Evolutionary conservation across 371 early-diverging fungal genomes (phyloP), one percentile per base, ranked within the genome.

Genomic region (Gilbertella persicaria): DNA sequence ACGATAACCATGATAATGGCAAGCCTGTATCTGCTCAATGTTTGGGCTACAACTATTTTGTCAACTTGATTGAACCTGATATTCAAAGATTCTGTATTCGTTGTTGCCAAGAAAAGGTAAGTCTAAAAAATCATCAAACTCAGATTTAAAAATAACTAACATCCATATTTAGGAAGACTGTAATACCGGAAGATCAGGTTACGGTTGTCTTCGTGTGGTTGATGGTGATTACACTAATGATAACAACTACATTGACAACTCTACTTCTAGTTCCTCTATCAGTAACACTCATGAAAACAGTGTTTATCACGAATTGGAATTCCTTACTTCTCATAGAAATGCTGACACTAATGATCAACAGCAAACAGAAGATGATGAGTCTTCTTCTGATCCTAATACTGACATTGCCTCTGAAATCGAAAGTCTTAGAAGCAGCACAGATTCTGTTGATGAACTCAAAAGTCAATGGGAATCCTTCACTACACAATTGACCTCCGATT

Each of bases 51-150:
- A 53, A 55, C 9, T 71, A 66, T 55, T 78, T 78, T 68, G 78
- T 78, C 30, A 75, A 64, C 48, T 55, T 78, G 37, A 65, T 78
- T 43, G 78, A 78, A 54, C 78, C 78, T 36, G 69, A 67, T 56
- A 57, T 60, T 25, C 62, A 69, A 25, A 58, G 73, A 43, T 78
- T 70, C 54, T 75, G 73, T 45, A 78, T 78, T 53, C 61, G 69
- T n/a, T 78, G 78, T 42, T 78, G 78, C 40, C 56, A 72, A 38
- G 63, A 54, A 25, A 62, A 60, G 47, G 53, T 64, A 53, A 55
- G 14, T n/a, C 8, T 5, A 13, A 19, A 35, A 30, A 14, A n/a
- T n/a, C n/a, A n/a, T n/a, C n/a, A n/a, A n/a, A n/a, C n/a, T n/a
- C 24, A 49, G 8, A 4, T 40, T 24, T 0, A 17, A 33, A 30